These are phyloP conservation scores for Agrocybe pediades DNA, from an alignment of 768 basidiomycete genomes.

Conservation along the genomic window DNA sequence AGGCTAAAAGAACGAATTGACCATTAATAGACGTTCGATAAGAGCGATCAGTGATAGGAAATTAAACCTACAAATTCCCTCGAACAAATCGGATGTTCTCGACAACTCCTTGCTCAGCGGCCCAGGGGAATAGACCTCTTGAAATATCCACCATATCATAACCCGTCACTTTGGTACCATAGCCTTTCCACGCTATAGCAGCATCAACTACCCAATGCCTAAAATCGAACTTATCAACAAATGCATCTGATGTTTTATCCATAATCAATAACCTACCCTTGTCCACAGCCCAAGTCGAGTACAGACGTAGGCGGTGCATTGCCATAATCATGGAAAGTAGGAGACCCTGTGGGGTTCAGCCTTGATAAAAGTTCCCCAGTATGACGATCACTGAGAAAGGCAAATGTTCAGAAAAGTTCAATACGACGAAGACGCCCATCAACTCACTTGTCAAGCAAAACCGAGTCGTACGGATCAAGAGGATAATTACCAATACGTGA, in stretches of 20 bases:
- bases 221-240: background rate
- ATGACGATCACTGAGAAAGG: slow-evolving; percentile 53
- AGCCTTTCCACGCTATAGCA: slow-evolving; percentile 58
- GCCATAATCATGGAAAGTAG: slow-evolving; percentile 58
- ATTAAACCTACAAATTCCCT: slow-evolving; percentile 64
- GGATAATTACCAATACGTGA: slow-evolving; percentile 27
- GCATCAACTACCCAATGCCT: slow-evolving; percentile 65
- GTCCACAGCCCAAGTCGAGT: slow-evolving; percentile 75
- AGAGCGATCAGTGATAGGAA: no score
- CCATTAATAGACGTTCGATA: background rate
- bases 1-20: slow-evolving; percentile 39
- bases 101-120: slow-evolving; percentile 29
- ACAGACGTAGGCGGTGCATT: slow-evolving; percentile 50
- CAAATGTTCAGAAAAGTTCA: background rate
- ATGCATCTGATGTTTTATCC: background rate
- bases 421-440: background rate
- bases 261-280: slow-evolving; percentile 39
- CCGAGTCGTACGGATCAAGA: slow-evolving; percentile 48
- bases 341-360: slow-evolving; percentile 52
- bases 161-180: slow-evolving; percentile 54
- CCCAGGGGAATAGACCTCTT: slow-evolving; percentile 33
- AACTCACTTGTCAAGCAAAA: slow-evolving; percentile 57
- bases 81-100: slow-evolving; percentile 53
- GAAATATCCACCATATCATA: slow-evolving; percentile 58
- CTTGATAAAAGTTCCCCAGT: slow-evolving; percentile 54